Evolutionary conservation across 2,329 filamentous ascomycete species (phyloP).

Genomic region (Clonostachys chloroleuca): DNA sequence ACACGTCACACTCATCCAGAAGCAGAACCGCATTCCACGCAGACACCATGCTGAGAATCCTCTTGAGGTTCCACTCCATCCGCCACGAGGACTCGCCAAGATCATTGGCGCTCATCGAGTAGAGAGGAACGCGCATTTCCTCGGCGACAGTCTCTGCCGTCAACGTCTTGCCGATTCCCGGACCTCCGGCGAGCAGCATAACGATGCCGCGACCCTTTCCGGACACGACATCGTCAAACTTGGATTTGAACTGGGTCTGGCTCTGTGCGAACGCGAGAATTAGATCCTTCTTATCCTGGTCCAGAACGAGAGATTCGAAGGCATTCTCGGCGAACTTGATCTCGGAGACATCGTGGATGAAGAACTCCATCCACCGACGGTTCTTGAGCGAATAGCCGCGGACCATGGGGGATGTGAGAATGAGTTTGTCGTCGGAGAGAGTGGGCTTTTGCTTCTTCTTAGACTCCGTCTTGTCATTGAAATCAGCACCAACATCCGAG

Average conservation of each 20-base stretch:
- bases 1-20: conserved; percentile 37
- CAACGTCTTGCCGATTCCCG: conserved; percentile 45
- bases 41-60: conserved; percentile 61
- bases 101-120: conserved; percentile 59
- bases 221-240: conserved; percentile 46
- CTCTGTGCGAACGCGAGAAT: conserved; percentile 44
- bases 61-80: conserved; percentile 56
- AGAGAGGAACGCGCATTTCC: conserved; percentile 41
- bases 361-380: conserved; percentile 45
- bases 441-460: neutral
- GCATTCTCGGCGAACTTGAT: conserved; percentile 43
- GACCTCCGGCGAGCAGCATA: conserved; percentile 40
- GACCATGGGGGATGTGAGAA: conserved; percentile 32
- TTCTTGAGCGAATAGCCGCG: conserved; percentile 44
- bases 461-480: too few relatives aligned
- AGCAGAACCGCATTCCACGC: conserved; percentile 37
- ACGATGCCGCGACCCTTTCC: conserved; percentile 48
- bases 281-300: conserved; percentile 43
- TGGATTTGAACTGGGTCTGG: conserved; percentile 32
- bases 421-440: conserved; percentile 27
- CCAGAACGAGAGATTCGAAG: conserved; percentile 44
- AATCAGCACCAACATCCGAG: neutral
- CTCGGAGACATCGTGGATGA: conserved; percentile 34
- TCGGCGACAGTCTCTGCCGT: conserved; percentile 46
- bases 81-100: conserved; percentile 61